These are phyloP conservation scores for Selaginella moellendorffii DNA, from an alignment of 75 land plant species.

Conservation along the genomic window DNA sequence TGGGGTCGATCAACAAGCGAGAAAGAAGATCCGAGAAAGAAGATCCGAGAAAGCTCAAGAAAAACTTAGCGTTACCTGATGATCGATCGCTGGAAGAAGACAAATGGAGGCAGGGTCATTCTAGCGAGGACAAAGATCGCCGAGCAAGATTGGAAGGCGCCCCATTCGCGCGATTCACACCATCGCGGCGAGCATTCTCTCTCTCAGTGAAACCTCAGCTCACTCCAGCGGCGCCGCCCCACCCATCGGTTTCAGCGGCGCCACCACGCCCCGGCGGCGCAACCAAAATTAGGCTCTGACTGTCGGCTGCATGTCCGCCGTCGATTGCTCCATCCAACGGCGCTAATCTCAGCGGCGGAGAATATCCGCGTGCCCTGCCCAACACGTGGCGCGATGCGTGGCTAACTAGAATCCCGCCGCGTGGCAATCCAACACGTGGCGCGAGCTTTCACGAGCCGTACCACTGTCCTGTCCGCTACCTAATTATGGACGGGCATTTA, in stretches of 20 bases:
- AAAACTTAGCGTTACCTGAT: too few relatives aligned
- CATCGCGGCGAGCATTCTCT: too few relatives aligned
- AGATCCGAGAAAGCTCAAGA: too few relatives aligned
- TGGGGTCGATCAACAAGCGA: neutral
- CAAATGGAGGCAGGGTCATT: too few relatives aligned
- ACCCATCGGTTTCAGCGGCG: neutral
- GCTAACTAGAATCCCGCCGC: neutral
- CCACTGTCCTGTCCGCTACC: neutral
- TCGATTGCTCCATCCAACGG: conserved; percentile 1
- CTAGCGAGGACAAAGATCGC: too few relatives aligned
- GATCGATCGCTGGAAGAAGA: too few relatives aligned
- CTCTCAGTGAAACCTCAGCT: too few relatives aligned
- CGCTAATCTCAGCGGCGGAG: neutral
- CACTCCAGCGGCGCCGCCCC: neutral
- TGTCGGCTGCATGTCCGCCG: neutral
- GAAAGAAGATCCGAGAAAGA: neutral
- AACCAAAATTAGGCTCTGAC: neutral
- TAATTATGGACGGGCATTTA: neutral
- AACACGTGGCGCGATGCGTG: too few relatives aligned
- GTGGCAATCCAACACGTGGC: neutral
- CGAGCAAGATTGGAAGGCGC: too few relatives aligned
- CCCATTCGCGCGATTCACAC: too few relatives aligned
- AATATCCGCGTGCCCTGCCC: too few relatives aligned
- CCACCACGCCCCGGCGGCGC: neutral
- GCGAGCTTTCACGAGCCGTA: neutral